A percentile compares a stretch with the other conserved stretches of the same genome.
These are phyloP conservation scores for Oryza rufipogon DNA, from an alignment of 176 grass and related monocot species.

Conservation along the genomic window DNA sequence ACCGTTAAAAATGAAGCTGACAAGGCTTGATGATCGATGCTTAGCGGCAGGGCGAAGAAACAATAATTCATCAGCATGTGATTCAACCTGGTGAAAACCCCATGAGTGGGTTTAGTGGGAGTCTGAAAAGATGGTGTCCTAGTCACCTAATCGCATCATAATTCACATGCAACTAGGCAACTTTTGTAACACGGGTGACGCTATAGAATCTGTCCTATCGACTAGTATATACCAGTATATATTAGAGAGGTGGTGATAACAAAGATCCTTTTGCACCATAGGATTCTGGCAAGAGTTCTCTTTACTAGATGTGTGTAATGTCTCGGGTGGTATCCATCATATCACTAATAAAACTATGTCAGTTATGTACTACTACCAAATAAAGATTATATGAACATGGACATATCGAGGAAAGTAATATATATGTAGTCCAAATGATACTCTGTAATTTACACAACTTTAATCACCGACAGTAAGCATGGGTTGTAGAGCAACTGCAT, in stretches of 20 bases:
- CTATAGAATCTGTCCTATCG: neutral
- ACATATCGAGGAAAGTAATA: neutral
- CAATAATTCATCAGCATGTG: slow-evolving; percentile 43
- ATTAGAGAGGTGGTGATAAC: neutral
- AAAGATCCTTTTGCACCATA: neutral
- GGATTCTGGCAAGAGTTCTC: neutral
- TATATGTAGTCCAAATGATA: neutral
- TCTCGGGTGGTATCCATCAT: neutral
- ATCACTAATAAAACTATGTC: neutral
- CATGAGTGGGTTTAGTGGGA: slow-evolving; percentile 21
- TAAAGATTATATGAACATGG: neutral
- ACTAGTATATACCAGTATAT: neutral
- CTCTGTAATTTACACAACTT: neutral
- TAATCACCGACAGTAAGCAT: neutral
- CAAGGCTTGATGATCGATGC: slow-evolving; percentile 38
- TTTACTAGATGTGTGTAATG: neutral
- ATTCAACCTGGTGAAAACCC: slow-evolving; percentile 28
- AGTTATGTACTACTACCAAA: neutral
- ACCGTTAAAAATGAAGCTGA: neutral
- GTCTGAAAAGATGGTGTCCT: slow-evolving; percentile 38
- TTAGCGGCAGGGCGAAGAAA: slow-evolving; percentile 58
- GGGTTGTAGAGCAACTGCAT: slow-evolving; percentile 1
- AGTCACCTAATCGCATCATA: slow-evolving; percentile 38
- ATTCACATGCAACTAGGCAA: neutral
- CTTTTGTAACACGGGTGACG: slow-evolving; percentile 12